A percentile compares a stretch with the other conserved stretches of the same genome.
Evolutionary conservation across 192 early-diverging fungal genomes (phyloP).

Genomic region (Chytriomyces sp.): DNA sequence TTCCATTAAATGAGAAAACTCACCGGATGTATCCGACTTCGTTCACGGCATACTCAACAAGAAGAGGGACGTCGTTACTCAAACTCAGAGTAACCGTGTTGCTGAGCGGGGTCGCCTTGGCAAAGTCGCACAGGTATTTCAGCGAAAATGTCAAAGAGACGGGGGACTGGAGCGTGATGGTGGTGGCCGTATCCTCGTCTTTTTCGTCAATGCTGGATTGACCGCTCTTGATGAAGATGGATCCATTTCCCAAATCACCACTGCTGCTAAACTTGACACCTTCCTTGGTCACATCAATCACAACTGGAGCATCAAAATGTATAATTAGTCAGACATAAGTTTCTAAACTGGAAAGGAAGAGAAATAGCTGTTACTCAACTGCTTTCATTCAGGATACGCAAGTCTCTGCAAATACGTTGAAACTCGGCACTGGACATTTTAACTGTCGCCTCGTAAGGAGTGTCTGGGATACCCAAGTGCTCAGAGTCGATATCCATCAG

Average conservation of each 20-base stretch:
- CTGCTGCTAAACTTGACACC: conserved; percentile 86
- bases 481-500: conserved; percentile 99
- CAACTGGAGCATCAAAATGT: conserved; percentile 55
- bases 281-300: conserved; percentile 90
- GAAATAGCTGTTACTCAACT: conserved; percentile 47
- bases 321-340: conserved; percentile 13
- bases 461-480: conserved; percentile 94
- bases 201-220: conserved; percentile 73
- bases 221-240: conserved; percentile 75
- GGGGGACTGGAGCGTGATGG: conserved; percentile 81
- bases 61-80: conserved; percentile 84
- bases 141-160: conserved; percentile 87
- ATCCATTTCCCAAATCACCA: conserved; percentile 90
- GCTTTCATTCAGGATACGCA: conserved; percentile 82
- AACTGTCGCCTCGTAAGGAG: conserved; percentile 87
- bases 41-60: conserved; percentile 92
- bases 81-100: conserved; percentile 78
- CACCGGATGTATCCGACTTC: conserved; percentile 89
- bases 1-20: conserved; percentile 9
- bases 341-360: conserved; percentile 6
- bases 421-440: conserved; percentile 90
- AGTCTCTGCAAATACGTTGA: conserved; percentile 88
- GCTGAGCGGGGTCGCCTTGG: conserved; percentile 90
- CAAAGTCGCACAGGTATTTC: conserved; percentile 94
- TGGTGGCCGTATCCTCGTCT: conserved; percentile 53